Conservation (phyloP, 441 rosid genomes). For the Brassica balearica region DNA sequence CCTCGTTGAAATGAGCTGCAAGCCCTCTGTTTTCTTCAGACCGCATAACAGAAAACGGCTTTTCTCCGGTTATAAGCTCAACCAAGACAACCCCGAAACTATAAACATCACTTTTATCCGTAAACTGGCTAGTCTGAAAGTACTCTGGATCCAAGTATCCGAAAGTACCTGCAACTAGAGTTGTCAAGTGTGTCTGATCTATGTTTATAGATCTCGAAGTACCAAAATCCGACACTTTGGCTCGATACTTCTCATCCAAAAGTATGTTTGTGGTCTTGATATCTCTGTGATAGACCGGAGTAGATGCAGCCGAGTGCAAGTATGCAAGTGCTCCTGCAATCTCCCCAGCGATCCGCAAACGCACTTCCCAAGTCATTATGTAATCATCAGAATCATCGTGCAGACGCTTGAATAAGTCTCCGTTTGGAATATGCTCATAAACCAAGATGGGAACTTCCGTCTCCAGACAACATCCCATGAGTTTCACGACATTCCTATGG, state of each 20-base stretch:
- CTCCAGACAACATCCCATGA: background rate
- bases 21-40: constrained; percentile 4
- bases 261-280: background rate
- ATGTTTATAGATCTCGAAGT: background rate
- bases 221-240: background rate
- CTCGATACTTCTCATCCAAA: background rate
- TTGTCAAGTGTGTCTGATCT: background rate
- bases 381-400: background rate
- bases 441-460: background rate
- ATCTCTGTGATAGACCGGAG: background rate
- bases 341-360: background rate
- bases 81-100: background rate
- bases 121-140: background rate
- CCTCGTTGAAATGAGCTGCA: background rate
- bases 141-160: background rate
- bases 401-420: background rate
- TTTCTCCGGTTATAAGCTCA: background rate
- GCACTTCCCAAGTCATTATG: constrained; percentile 1
- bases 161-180: background rate
- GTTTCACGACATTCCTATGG: background rate
- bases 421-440: constrained; percentile 1
- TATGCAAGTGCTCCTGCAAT: background rate
- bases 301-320: constrained; percentile 1
- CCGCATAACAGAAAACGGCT: background rate
- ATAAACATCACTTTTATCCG: background rate